Conservation (phyloP, 140 eudicot species). For the Senecio squalidus region DNA sequence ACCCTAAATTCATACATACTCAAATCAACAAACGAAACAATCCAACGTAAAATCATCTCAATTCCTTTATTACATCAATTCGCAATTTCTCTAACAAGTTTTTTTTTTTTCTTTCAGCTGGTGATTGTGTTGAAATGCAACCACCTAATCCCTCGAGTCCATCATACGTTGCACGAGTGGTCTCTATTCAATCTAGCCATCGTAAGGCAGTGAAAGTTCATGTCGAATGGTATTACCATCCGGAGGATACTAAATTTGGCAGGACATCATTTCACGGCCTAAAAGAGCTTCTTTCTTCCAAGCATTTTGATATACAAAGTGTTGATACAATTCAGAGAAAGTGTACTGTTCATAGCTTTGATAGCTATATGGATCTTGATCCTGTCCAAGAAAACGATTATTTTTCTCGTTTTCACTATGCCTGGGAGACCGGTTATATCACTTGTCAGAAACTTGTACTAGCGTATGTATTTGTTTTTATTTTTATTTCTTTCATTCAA, state of each 20-base stretch:
- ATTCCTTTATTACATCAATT: neutral
- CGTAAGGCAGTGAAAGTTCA: conserved; percentile 52
- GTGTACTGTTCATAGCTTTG: conserved; percentile 64
- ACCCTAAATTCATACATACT: conserved; percentile 43
- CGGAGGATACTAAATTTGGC: conserved; percentile 70
- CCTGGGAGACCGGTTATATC: conserved; percentile 47
- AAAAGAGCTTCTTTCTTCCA: conserved; percentile 68
- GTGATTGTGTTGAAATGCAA: conserved; percentile 75
- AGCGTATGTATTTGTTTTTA: too few relatives aligned
- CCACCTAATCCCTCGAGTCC: conserved; percentile 56
- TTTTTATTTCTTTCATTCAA: too few relatives aligned
- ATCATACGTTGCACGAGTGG: conserved; percentile 53
- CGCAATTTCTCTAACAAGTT: neutral
- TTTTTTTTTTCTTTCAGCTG: conserved; percentile 36
- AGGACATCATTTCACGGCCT: conserved; percentile 68
- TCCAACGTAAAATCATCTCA: conserved; percentile 35
- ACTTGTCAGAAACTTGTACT: too few relatives aligned
- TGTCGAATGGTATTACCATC: conserved; percentile 80
- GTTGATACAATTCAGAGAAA: conserved; percentile 61
- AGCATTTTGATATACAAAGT: conserved; percentile 61
- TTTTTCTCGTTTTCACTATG: conserved; percentile 69
- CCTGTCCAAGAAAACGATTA: conserved; percentile 61
- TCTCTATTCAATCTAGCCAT: conserved; percentile 44
- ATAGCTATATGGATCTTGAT: conserved; percentile 57
- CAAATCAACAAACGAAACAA: conserved; percentile 39